phyloP scores from a whole-genome alignment of 2,329 filamentous ascomycete species.

The Stagonosporopsis tanaceti region DNA sequence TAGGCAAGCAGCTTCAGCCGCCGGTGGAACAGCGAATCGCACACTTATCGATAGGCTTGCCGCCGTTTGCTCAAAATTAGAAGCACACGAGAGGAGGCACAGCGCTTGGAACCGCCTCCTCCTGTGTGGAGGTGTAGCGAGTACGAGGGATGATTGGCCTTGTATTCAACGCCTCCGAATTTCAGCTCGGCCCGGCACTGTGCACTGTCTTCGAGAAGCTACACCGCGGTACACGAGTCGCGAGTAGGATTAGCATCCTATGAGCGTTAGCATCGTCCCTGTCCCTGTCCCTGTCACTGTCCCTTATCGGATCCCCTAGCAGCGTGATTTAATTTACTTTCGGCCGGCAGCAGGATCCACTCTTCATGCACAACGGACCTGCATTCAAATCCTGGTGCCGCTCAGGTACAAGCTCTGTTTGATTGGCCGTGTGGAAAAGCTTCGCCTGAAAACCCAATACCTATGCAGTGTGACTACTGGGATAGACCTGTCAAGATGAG shows the following conservation, averaged over 20 bases:
- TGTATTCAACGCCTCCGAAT: not conserved
- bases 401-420: slow-evolving; percentile 14
- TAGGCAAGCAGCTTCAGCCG: slow-evolving; percentile 9
- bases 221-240: slow-evolving; percentile 1
- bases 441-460: slow-evolving; percentile 15
- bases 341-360: slow-evolving; percentile 12
- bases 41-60: slow-evolving; percentile 15
- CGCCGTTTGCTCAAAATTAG: slow-evolving; percentile 3
- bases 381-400: slow-evolving; percentile 17
- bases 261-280: not conserved
- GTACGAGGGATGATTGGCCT: slow-evolving; percentile 7
- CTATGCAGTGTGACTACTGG: slow-evolving; percentile 1
- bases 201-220: not conserved
- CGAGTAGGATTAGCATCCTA: not conserved
- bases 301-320: slow-evolving; percentile 9
- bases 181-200: slow-evolving; percentile 1
- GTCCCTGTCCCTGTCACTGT: not conserved
- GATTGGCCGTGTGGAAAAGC: slow-evolving; percentile 17
- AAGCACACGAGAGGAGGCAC: not conserved
- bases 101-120: slow-evolving; percentile 12
- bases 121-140: slow-evolving; percentile 8
- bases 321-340: slow-evolving; percentile 19
- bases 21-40: slow-evolving; percentile 1
- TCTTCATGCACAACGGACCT: slow-evolving; percentile 16
- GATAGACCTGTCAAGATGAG: not conserved